Evolutionary conservation across 164 flowering plant species (phyloP).

Genomic region (Malania oleifera): DNA sequence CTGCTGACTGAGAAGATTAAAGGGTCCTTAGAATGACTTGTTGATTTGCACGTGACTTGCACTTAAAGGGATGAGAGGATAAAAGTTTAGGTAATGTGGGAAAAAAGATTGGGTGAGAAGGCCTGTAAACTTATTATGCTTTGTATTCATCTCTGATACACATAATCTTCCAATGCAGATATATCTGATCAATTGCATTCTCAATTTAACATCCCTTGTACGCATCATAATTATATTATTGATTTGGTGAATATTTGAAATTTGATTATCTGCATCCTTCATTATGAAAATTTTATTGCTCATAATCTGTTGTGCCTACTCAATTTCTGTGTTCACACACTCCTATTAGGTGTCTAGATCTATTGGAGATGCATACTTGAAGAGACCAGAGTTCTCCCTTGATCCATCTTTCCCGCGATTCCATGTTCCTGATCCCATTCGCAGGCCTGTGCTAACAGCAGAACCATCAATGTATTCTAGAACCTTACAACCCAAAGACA

Average conservation of each 20-base stretch:
- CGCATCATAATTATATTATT: no score
- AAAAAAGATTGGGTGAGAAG: no score
- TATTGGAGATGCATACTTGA: conserved; percentile 87
- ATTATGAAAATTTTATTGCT: no score
- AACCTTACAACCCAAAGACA: conserved; percentile 44
- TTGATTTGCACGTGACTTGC: no score
- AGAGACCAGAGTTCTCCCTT: conserved; percentile 54
- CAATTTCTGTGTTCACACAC: not conserved
- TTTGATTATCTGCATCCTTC: no score
- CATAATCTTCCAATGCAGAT: not conserved
- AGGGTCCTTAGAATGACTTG: no score
- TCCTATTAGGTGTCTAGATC: conserved; percentile 68
- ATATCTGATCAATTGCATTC: not conserved
- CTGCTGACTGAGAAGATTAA: no score
- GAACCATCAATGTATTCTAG: conserved; percentile 54
- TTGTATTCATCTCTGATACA: not conserved
- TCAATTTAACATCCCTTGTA: no score
- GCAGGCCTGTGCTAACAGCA: conserved; percentile 57
- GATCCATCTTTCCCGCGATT: conserved; percentile 52
- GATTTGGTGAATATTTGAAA: no score
- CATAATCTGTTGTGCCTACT: not conserved
- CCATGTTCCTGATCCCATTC: conserved; percentile 51
- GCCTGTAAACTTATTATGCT: not conserved
- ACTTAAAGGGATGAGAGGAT: no score
- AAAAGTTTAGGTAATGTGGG: no score